Base-by-base conservation (phyloP, 768 basidiomycete genomes). In the Lactarius psammicola region DNA sequence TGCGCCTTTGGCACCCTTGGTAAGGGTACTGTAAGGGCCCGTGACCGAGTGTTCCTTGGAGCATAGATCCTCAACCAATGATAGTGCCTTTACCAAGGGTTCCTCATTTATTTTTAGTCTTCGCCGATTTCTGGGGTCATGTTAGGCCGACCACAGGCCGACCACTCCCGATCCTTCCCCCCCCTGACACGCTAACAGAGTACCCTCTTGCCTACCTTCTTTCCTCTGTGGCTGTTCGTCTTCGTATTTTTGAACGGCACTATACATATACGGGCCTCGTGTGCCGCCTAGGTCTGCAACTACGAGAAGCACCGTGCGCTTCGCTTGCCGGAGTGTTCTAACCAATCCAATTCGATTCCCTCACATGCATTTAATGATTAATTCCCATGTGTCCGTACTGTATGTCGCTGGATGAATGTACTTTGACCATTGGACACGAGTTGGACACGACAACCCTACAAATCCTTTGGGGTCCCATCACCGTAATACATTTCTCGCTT, bases 391-490 rank as follows among this genome's bases (percentile, higher is more conserved):
- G 9, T 31, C 31, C 34, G 36, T 51, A 31, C 17, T 18, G n/a
- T 31, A 62, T 44, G 58, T 59, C 58, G 42, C 30, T 26, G 0
- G 34, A 57, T 57, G 33, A 44, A 30, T 62, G 56, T 13, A 8
- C 42, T 31, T 11, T 26, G 7, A 46, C 15, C 23, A 30, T 42
- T 51, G n/a, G 5, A 6, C 49, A 11, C 46, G 20, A 28, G 7
- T 18, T 33, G 7, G 9, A 11, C 59, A 18, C 28, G 7, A 20
- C 34, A 1, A 15, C 51, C 31, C 26, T 36, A 23, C 40, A 46
- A n/a, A 34, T 15, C 30, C 54, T 66, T 66, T 65, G 44, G 64
- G 60, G 65, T 62, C n/a, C 40, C 56, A 40, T 59, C 61, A 33
- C 51, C 65, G 56, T 62, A 62, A 62, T 53, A 13, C 13, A 56